phyloP scores from a whole-genome alignment of 1,284 basidiomycete species.

The Heterobasidion irregulare region DNA sequence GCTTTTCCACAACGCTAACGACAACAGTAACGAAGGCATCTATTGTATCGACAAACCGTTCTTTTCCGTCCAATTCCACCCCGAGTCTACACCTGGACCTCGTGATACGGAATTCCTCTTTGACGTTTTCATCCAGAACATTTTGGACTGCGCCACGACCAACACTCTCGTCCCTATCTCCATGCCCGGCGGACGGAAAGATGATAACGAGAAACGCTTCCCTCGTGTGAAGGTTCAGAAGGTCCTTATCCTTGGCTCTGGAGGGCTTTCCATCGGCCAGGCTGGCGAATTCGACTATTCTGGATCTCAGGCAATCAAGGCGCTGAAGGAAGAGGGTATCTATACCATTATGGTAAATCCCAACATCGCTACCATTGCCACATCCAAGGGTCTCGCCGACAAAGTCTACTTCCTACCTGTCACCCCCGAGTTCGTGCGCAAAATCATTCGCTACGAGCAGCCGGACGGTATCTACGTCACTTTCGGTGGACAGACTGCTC shows the following conservation, averaged over 20 bases:
- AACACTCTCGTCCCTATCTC: slow-evolving; percentile 65
- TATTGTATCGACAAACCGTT: slow-evolving; percentile 88
- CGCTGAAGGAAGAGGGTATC: slow-evolving; percentile 96
- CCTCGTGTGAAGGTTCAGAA: slow-evolving; percentile 83
- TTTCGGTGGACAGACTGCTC: slow-evolving; percentile 96
- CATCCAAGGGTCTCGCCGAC: slow-evolving; percentile 94
- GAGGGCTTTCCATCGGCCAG: slow-evolving; percentile 95
- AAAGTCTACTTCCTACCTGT: slow-evolving; percentile 99
- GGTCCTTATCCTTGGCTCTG: slow-evolving; percentile 96
- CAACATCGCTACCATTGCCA: slow-evolving; percentile 99
- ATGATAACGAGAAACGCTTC: slow-evolving; percentile 72
- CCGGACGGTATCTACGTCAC: slow-evolving; percentile 99
- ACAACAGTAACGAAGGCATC: slow-evolving; percentile 96
- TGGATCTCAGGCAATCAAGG: slow-evolving; percentile 98
- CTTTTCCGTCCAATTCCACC: slow-evolving; percentile 99
- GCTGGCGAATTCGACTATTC: slow-evolving; percentile 99
- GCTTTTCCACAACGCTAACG: slow-evolving; percentile 96
- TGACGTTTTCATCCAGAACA: slow-evolving; percentile 92
- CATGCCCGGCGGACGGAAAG: slow-evolving; percentile 84
- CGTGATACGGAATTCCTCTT: slow-evolving; percentile 99
- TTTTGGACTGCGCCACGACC: slow-evolving; percentile 71
- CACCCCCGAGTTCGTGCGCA: slow-evolving; percentile 94
- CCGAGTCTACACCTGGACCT: slow-evolving; percentile 97
- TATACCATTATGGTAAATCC: slow-evolving; percentile 98
- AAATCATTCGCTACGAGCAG: slow-evolving; percentile 97